A percentile compares a stretch with the other conserved stretches of the same genome.
These are phyloP conservation scores for Adiantum capillusveneris DNA, from an alignment of 75 land plant species.

Conservation along the genomic window DNA sequence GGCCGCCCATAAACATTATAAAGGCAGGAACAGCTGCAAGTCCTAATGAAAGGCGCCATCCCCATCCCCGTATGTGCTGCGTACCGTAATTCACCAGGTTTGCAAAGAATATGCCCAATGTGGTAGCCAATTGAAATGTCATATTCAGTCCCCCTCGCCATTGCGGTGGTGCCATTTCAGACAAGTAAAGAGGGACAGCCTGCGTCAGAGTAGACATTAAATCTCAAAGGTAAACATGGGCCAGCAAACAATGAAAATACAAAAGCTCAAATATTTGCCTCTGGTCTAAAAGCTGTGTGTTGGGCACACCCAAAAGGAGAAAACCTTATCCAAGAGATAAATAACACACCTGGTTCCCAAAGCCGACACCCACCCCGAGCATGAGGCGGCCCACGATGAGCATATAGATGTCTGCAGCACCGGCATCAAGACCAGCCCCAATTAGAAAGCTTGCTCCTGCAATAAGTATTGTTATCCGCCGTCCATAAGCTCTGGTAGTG, in stretches of 20 bases:
- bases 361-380: slow-evolving; percentile 88
- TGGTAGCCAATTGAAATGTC: slow-evolving; percentile 72
- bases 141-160: slow-evolving; percentile 73
- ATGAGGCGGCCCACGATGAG: slow-evolving; percentile 70
- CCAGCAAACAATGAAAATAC: no score
- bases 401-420: slow-evolving; percentile 58
- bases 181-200: slow-evolving; percentile 79
- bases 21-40: slow-evolving; percentile 63
- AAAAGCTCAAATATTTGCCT: no score
- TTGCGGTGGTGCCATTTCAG: slow-evolving; percentile 78
- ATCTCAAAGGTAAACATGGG: no score
- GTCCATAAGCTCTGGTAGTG: slow-evolving; percentile 50
- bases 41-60: slow-evolving; percentile 85
- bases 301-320: no score
- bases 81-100: slow-evolving; percentile 78
- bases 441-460: slow-evolving; percentile 59
- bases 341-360: slow-evolving; percentile 81
- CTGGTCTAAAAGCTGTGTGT: no score
- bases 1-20: slow-evolving; percentile 58
- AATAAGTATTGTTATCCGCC: slow-evolving; percentile 50
- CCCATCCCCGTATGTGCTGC: slow-evolving; percentile 48
- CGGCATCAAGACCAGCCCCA: slow-evolving; percentile 63
- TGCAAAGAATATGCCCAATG: slow-evolving; percentile 64
- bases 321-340: no score
- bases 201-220: slow-evolving; percentile 19